Base-by-base conservation (phyloP, 306 rosid genomes). In the Carpinus viminea region DNA sequence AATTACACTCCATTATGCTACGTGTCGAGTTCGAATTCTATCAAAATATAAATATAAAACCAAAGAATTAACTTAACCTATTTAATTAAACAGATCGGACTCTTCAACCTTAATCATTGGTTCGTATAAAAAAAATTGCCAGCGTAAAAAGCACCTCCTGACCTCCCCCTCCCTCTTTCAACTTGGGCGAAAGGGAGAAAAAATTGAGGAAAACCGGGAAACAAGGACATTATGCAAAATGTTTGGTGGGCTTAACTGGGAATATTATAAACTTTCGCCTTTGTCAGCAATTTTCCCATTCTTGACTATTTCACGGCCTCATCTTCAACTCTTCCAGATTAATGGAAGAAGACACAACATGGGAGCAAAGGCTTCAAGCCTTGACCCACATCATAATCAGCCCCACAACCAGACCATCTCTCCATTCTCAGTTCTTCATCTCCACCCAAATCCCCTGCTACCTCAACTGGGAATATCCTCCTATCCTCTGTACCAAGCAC, bases 401-500 rank as follows among this genome's bases (percentile, higher is more conserved):
- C 83, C 97, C 98, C 59, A 86, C 92, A 74, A 72, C 38, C 47
- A 74, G 83, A 17, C 98, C 97, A 15, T 26, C 77, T 20, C 98
- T 92, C 52, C 87, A 93, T 70, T 88, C 98, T 52, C 98, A 92
- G 5, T 80, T 85, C 87, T 87, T 92, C 83, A 82, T 95, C 17
- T 78, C 91, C 85, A 61, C 82, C 78, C 94, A 85, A 82, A 82
- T 90, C 75, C 98, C 98, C 10, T 88, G 90, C 81, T 92, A 90
- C 82, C 89, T 92, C 64, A 85, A 88, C 11, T 92, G 97, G 96
- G 97, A 89, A 48, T 95, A 95, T 83, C 98, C 96, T 5, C 97
- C 98, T 3, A 15, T 94, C 76, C 92, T 94, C 68, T 92, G 96
- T 84, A 24, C 85, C 38, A 79, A 89, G 48, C 46, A 59, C 52